These are phyloP conservation scores for Mycena polygramma DNA, from an alignment of 768 basidiomycete species.

Conservation along the genomic window DNA sequence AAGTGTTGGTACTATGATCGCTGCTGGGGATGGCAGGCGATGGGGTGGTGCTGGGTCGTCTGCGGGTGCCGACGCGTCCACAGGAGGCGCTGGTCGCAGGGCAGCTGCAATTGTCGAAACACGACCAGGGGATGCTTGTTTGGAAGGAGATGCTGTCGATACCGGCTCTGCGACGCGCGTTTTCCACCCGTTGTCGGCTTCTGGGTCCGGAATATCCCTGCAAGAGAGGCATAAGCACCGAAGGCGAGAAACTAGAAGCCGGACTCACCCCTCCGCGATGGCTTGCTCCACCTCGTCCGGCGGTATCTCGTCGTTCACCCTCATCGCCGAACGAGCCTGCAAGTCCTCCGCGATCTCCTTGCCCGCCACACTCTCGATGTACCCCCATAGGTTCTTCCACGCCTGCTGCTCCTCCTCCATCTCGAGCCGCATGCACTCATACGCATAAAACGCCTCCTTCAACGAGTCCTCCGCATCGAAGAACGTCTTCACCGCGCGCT, in stretches of 20 bases:
- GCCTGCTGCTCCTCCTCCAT: conserved; percentile 9
- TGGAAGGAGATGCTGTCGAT: background rate
- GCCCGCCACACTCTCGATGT: conserved; percentile 11
- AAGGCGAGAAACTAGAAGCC: background rate
- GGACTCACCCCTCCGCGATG: conserved; percentile 4
- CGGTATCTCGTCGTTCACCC: conserved; percentile 6
- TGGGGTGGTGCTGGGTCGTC: background rate
- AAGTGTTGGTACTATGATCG: background rate
- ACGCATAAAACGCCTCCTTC: conserved; percentile 19
- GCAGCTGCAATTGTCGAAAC: background rate
- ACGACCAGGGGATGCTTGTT: background rate
- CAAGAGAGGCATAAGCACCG: conserved; percentile 2
- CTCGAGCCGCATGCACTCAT: conserved; percentile 10
- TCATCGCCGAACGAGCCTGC: background rate
- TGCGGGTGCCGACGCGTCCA: background rate
- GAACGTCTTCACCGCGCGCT: conserved; percentile 1
- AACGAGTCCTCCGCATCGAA: conserved; percentile 14
- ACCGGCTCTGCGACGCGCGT: background rate
- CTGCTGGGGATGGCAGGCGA: background rate
- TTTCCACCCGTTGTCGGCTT: background rate
- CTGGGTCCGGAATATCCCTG: background rate
- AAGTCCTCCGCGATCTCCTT: background rate
- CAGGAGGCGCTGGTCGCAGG: background rate
- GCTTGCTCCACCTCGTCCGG: conserved; percentile 6
- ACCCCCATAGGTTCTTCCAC: conserved; percentile 23